Evolutionary conservation across 768 basidiomycete genomes (phyloP), one percentile per base, ranked within the genome.

Genomic region (Termitomyces sp.): DNA sequence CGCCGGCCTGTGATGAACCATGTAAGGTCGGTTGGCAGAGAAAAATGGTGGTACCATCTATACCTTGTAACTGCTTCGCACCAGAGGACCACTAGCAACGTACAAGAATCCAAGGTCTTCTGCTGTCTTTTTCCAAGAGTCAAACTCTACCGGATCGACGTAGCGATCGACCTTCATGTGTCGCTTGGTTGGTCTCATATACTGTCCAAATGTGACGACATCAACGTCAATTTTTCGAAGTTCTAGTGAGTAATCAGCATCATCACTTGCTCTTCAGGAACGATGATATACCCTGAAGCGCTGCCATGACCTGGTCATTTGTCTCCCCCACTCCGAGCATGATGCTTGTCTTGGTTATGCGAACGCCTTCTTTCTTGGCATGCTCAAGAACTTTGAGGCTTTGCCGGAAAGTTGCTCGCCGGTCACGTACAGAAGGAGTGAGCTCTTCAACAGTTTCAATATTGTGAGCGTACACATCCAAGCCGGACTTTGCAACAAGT

Each of bases 111-210:
- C 94, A 80, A 97, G 87, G 59, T 85, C 83, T 65, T 98, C 93
- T 7, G 97, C 96, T 11, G 89, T 77, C 64, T 82, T 75, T 68
- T 89, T 94, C 96, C 96, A 99, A 55, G 79, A 75, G 59, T 91
- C 89, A 64, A 98, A 99, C 68, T 98, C 95, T 4, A 84, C 81
- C 1, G 97, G 97, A 58, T 92, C 85, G 23, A 98, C 94, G 64
- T 99, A 99, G 31, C 93, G 89, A 62, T 93, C 89, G 10, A 99
- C 97, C 71, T 98, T 99, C 97, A 99, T 98, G 72, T 99, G 97
- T 30, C 87, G 83, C 71, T 98, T 98, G 9, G 97, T 98, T 7
- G 97, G 97, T 49, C 97, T 89, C 97, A 99, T 98, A 71, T 99
- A 99, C 73, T 99, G 97, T 2, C 97, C 97, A 68, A 99, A 98